phyloP scores from a whole-genome alignment of 2,329 filamentous ascomycete species.

The Hypoxylon sp. region DNA sequence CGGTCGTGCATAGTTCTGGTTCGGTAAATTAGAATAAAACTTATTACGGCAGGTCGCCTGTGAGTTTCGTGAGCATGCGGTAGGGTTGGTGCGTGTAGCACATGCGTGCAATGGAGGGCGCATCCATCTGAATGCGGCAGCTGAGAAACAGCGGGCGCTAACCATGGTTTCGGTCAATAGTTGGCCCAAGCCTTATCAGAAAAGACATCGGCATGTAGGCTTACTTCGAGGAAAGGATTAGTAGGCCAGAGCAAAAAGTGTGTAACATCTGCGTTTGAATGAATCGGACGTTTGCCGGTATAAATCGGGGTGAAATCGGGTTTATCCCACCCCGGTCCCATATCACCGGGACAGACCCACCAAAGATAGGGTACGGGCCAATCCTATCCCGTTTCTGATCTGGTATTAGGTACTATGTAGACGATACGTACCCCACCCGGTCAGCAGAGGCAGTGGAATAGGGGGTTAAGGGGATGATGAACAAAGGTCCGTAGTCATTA shows the following conservation, averaged over 20 bases:
- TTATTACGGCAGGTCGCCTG: neutral
- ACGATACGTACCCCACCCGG: neutral
- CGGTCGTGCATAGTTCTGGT: neutral
- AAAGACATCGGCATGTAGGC: neutral
- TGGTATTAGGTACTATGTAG: too few relatives aligned
- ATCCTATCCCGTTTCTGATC: neutral
- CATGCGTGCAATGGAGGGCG: neutral
- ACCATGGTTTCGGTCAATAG: neutral
- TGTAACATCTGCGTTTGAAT: neutral
- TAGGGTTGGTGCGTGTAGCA: neutral
- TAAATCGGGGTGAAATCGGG: conserved; percentile 8
- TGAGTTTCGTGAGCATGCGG: neutral
- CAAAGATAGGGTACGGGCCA: too few relatives aligned
- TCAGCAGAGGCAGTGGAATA: neutral
- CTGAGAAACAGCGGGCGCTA: conserved; percentile 1
- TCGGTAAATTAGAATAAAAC: conserved; percentile 1
- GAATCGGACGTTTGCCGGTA: conserved; percentile 12
- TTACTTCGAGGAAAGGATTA: neutral
- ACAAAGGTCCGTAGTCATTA: neutral
- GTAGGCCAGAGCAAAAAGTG: neutral
- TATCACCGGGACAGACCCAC: conserved; percentile 1
- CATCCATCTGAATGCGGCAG: neutral
- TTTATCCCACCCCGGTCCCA: too few relatives aligned
- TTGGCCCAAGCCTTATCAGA: neutral
- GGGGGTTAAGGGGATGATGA: neutral